Evolutionary conservation across 176 grass and related monocot genomes (phyloP), one percentile per base, ranked within the genome.

Genomic region (Tillandsia fasciculata): DNA sequence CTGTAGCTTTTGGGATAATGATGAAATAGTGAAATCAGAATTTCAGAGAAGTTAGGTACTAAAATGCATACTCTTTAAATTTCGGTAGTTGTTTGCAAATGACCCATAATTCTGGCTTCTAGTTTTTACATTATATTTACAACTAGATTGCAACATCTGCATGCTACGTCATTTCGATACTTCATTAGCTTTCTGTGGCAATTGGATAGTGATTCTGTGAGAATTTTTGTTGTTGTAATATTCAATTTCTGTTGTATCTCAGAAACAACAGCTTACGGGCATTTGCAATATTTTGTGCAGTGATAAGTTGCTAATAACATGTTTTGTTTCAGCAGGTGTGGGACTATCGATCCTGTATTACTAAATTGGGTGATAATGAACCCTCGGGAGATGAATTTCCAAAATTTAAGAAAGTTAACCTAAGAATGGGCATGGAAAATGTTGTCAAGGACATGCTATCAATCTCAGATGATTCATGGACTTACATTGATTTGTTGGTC

Each of bases 401-500:
- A 13, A 82, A 12, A 76, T 68, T 88, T 28, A 80, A 81, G 28
- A 88, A 79, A 66, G 42, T 84, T 64, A 52, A 61, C 63, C 71
- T 88, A 81, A 77, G 82, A 49, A 78, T 84, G 82, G 63, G 82
- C 54, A 72, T 53, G 54, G 82, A 72, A 54, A 75, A 63, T 72
- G 68, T 84, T 71, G 50, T 88, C 50, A 84, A 79, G 13, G 67
- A 84, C 68, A 57, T 82, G 12, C 61, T 64, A 10, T 82, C 51
- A 49, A 79, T 89, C 47, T 65, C 58, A 5, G 75, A 89, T 79
- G 68, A 68, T 76, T 79, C 75, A 49, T 89, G 75, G 68, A 76
- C 82, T 65, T 89, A 89, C 70, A 72, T 76, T 3, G 72, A 85
- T 69, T 67, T 73, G 50, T 47, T 89, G 72, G 82, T 89, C 9